Conservation (phyloP, 179 eudicot genomes). For the Sideroxylon spinosum region DNA sequence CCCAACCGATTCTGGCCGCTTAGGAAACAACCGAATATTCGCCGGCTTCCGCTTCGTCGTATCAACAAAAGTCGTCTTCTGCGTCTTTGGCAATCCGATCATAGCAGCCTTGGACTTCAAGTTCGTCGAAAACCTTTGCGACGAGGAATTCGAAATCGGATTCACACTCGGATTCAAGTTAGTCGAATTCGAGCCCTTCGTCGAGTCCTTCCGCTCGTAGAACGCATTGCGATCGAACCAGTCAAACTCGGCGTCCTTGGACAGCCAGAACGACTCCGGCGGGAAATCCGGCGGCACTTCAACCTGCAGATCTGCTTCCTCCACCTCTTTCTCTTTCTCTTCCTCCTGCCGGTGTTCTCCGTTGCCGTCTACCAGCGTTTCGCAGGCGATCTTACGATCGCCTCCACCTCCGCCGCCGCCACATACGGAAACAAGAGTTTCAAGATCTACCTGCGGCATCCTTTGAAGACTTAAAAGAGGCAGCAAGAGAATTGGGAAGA, state of each 20-base stretch:
- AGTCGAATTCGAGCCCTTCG: conserved; percentile 31
- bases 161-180: conserved; percentile 16
- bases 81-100: conserved; percentile 63
- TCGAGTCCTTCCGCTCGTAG: conserved; percentile 69
- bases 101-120: conserved; percentile 49
- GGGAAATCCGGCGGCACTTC: conserved; percentile 11
- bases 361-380: conserved; percentile 2
- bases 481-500: not conserved
- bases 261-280: conserved; percentile 77
- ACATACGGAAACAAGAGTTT: conserved; percentile 22
- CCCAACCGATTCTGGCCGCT: conserved; percentile 36
- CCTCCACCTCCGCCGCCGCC: conserved; percentile 9
- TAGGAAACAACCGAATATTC: conserved; percentile 51
- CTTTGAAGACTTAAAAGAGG: not conserved
- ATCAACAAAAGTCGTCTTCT: conserved; percentile 46
- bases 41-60: conserved; percentile 39
- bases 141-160: conserved; percentile 26
- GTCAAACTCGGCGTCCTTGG: conserved; percentile 70
- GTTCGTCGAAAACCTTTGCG: conserved; percentile 36
- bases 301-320: not conserved
- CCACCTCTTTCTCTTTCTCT: not conserved
- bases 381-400: conserved; percentile 28
- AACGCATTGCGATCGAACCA: conserved; percentile 77
- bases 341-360: not conserved
- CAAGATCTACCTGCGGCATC: conserved; percentile 27